phyloP scores from a whole-genome alignment of 169 alveolate species.

The Fabrea salina region DNA sequence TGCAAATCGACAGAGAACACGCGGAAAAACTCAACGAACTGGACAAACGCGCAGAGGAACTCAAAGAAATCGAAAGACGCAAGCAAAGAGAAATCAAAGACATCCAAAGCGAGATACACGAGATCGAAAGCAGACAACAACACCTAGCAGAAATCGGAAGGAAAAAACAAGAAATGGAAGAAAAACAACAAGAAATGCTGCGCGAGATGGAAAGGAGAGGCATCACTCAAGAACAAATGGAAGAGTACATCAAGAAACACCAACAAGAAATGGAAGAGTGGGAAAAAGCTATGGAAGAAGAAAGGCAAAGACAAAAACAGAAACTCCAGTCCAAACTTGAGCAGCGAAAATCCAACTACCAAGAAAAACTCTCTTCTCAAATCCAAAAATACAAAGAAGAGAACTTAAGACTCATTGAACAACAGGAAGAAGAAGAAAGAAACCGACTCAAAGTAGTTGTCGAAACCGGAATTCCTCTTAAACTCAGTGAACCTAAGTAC shows the following conservation, averaged over 20 bases:
- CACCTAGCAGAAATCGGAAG: slow-evolving; percentile 2
- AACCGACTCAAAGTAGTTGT: background rate
- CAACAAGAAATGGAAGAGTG: slow-evolving; percentile 32
- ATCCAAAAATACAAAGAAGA: slow-evolving; percentile 15
- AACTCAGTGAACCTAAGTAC: background rate
- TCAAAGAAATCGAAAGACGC: slow-evolving; percentile 1
- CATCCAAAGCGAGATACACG: background rate
- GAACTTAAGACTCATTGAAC: background rate
- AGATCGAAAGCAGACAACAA: background rate
- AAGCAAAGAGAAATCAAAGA: background rate
- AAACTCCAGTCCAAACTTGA: slow-evolving; percentile 9
- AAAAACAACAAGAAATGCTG: slow-evolving; percentile 13
- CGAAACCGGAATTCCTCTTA: background rate
- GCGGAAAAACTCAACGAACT: slow-evolving; percentile 30
- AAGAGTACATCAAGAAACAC: slow-evolving; percentile 1
- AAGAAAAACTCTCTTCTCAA: background rate
- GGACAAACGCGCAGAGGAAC: background rate
- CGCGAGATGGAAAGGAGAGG: slow-evolving; percentile 14
- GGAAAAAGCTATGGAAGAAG: slow-evolving; percentile 34
- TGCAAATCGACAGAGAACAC: background rate
- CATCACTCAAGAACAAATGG: slow-evolving; percentile 21
- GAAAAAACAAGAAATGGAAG: slow-evolving; percentile 5
- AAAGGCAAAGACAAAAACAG: background rate
- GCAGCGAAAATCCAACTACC: background rate
- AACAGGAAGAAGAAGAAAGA: background rate